Evolutionary conservation across 2,329 filamentous ascomycete species (phyloP), one percentile per base, ranked within the genome.

Genomic region (Microdochium trichocladiopsis): DNA sequence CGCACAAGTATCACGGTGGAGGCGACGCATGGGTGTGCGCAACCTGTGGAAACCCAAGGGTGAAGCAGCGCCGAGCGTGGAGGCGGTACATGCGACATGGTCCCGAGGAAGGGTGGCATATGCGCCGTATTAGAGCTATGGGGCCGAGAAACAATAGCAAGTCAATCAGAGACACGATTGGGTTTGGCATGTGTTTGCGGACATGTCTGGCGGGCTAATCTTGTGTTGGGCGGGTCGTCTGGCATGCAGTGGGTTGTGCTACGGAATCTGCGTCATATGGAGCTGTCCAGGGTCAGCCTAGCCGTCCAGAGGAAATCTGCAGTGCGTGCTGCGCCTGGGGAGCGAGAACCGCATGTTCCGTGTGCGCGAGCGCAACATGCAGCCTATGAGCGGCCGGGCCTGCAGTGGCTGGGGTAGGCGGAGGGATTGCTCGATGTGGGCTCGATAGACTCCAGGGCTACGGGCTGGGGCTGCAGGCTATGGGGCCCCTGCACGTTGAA

Each of bases 111-210:
- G 36, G 36, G n/a, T 18, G 36, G 36, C 36, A 41, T 11, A 54
- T 57, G 55, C 57, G 61, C 57, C 58, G 57, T 67, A 66, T 66
- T 66, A 60, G 65, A 60, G 59, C 59, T 60, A 59, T 66, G 64
- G 63, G 63, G 62, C 64, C 65, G 65, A 67, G 63, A 65, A 62
- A 64, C 60, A 61, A 62, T 60, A 65, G 54, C 57, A 18, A 22
- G 6, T 22, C 41, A 45, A 18, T 60, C 56, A 63, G 61, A 65
- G 61, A 66, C 64, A 66, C 61, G 61, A 63, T 61, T 58, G 55
- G 59, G 62, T 66, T 65, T 66, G 63, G 63, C 64, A 67, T 65
- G 65, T 60, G 50, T 50, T 25, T 54, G 60, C 63, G 64, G 64
- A 60, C 58, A 63, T 60, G 61, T 61, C 56, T 58, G 59, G 58